Base-by-base conservation (phyloP, 2,329 filamentous ascomycete species). In the Aspergillus sp. region DNA sequence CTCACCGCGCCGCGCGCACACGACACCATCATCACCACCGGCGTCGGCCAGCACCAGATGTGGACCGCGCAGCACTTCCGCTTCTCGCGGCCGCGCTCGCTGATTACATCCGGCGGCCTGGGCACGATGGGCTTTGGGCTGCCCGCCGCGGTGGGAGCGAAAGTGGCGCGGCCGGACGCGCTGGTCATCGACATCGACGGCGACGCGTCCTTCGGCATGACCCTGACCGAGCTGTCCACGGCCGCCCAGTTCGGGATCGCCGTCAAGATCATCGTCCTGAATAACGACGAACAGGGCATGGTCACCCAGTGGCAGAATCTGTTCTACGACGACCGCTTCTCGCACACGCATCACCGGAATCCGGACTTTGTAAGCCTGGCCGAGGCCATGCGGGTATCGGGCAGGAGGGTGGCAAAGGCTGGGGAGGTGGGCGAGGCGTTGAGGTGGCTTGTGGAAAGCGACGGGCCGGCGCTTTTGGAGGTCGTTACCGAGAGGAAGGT, bases 21-120 rank as follows among this genome's bases (percentile, higher is more conserved):
- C 26, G 68, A 78, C 42, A 93, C 84, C 5, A 77, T 91, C 53
- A 91, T 96, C 53, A 66, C 86, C 2, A 95, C 88, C 1, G 89
- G 88, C 57, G 88, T 95, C 4, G 89, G 89, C 16, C 88, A 95
- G 62, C 88, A 95, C 67, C 88, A 95, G 62, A 95, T 95, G 89
- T 95, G 88, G 89, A 73, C 82, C 7, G 89, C 86, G 2, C 88
- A 94, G 65, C 85, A 93, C 67, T 95, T 84, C 74, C 75, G 85
- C 47, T 95, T 88, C 86, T 74, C 83, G 41, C 65, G 84, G 49
- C 86, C 88, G n/a, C 78, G 86, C 41, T 82, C 82, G 33, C 86
- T 95, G 80, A 80, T 96, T 63, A 94, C 86, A 8, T 94, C 86
- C 1, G 89, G 89, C 52, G 88, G 89, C 53, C 76, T 94, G 3